Base-by-base conservation (phyloP, 2,329 filamentous ascomycete species). In the Fusarium coffeatum region DNA sequence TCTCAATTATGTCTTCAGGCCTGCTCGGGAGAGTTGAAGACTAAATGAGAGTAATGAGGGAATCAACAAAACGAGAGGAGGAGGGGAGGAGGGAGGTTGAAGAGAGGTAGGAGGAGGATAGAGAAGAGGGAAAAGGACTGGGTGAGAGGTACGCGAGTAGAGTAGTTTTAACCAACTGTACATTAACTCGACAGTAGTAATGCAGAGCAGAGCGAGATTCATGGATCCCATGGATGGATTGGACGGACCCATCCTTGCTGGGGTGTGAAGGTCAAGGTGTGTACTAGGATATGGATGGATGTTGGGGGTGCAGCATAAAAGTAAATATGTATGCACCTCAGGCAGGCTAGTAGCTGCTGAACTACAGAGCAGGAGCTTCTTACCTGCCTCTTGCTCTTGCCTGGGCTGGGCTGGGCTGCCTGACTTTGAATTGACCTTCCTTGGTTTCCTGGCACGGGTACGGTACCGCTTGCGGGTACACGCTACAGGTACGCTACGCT, bases 121-220 rank as follows among this genome's bases (percentile, higher is more conserved):
- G 80, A 83, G 80, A 80, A 83, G 81, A 83, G 79, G 82, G 82
- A 83, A 83, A 85, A 84, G 84, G 85, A 86, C 83, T 85, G 84
- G 84, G 83, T 82, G 81, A 85, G 82, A 86, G 75, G 76, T 74
- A 61, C 66, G 63, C 64, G 68, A 74, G 74, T 77, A 78, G 78
- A 74, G 75, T 78, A 78, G 78, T 79, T 80, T 80, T 79, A 79
- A 79, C 72, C 63, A 73, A 61, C 59, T 67, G 63, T 53, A 42
- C 49, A 53, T 53, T 28, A 53, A 53, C 18, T 53, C 41, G 27
- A 25, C 30, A 30, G 45, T 30, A 50, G 49, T 37, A 69, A 67
- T 69, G 57, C 58, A 50, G 51, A 43, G 61, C 51, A 46, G 67
- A 61, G 53, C 53, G 58, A 69, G 48, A 56, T 66, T 63, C 63